phyloP scores from a whole-genome alignment of 2,329 filamentous ascomycete species.

The Aspergillus sp. region DNA sequence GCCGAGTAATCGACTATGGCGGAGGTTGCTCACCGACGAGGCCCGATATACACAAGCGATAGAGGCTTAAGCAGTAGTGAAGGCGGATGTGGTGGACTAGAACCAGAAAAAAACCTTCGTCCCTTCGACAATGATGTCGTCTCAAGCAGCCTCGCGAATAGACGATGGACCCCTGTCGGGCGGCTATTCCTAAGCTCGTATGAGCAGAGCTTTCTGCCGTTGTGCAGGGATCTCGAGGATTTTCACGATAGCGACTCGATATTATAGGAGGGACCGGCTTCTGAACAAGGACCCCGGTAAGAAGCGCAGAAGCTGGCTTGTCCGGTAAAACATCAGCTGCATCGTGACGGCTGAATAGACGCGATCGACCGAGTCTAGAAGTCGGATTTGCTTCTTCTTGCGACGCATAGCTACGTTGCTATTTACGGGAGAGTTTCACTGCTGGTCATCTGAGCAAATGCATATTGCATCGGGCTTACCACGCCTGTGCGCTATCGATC shows the following conservation, averaged over 20 bases:
- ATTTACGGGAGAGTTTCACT: conserved; percentile 15
- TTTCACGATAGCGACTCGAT: not conserved
- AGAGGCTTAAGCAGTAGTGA: not conserved
- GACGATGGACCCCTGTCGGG: not conserved
- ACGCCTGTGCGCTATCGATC: conserved; percentile 1
- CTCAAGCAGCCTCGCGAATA: not conserved
- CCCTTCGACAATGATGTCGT: not conserved
- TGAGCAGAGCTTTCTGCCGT: not conserved
- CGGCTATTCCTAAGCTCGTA: conserved; percentile 2
- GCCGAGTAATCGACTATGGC: not conserved
- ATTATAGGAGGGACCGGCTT: not conserved
- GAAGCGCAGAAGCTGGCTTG: not conserved
- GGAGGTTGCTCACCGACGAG: not conserved
- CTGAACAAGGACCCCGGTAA: not conserved
- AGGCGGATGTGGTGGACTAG: not conserved
- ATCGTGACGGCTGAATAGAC: conserved; percentile 11
- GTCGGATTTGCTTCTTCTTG: conserved; percentile 7
- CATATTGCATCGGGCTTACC: conserved; percentile 4
- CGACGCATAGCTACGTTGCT: conserved; percentile 8
- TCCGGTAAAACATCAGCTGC: conserved; percentile 4
- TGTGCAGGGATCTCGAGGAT: not conserved
- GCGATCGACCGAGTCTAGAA: conserved; percentile 13
- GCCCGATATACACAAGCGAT: not conserved
- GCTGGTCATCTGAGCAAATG: conserved; percentile 16
- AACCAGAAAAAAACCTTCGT: not conserved